A percentile compares a stretch with the other conserved stretches of the same genome.
These are phyloP conservation scores for Cubamyces lactineus DNA, from an alignment of 768 basidiomycete species.

Conservation along the genomic window DNA sequence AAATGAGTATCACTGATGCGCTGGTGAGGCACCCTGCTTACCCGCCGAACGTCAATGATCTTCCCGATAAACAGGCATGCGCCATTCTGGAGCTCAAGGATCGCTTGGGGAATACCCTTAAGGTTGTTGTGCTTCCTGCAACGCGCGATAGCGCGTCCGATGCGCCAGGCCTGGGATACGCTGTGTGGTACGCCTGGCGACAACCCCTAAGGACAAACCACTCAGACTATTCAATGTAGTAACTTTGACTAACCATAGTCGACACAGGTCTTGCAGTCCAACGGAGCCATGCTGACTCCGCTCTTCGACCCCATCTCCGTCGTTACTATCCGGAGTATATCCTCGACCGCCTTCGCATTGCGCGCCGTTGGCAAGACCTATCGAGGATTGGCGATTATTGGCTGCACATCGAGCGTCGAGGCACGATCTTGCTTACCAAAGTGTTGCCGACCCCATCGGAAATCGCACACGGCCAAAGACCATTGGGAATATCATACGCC, in stretches of 20 bases:
- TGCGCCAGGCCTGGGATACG: slow-evolving; percentile 63
- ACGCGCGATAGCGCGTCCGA: slow-evolving; percentile 60
- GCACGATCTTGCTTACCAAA: slow-evolving; percentile 29
- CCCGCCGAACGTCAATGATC: slow-evolving; percentile 47
- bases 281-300: slow-evolving; percentile 35
- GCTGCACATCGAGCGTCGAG: background rate
- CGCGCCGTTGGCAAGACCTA: slow-evolving; percentile 31
- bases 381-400: background rate
- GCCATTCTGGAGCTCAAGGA: slow-evolving; percentile 39
- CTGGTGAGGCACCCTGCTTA: slow-evolving; percentile 3
- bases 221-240: background rate
- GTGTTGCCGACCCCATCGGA: slow-evolving; percentile 43
- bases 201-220: background rate
- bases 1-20: background rate
- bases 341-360: slow-evolving; percentile 28
- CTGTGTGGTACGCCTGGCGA: slow-evolving; percentile 45
- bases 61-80: slow-evolving; percentile 61
- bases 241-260: slow-evolving; percentile 28
- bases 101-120: slow-evolving; percentile 36
- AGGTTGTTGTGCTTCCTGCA: slow-evolving; percentile 51
- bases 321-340: slow-evolving; percentile 32
- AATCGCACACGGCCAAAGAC: slow-evolving; percentile 40
- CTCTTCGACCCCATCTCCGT: slow-evolving; percentile 37
- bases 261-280: slow-evolving; percentile 29
- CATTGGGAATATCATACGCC: slow-evolving; percentile 31